These are phyloP conservation scores for Ilex asprella DNA, from an alignment of 257 asterid species.

Conservation along the genomic window DNA sequence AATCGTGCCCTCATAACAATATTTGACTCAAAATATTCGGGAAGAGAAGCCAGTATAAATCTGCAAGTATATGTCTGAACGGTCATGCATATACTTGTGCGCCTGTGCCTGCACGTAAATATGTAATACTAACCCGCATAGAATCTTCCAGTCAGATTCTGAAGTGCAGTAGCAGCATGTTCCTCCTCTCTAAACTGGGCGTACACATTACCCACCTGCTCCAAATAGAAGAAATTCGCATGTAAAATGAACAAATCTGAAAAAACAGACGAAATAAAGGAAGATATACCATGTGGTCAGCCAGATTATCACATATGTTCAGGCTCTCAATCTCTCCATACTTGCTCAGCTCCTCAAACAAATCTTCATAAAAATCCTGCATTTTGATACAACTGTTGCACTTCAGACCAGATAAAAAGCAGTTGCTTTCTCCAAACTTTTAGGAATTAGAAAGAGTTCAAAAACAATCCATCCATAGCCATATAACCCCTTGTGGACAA, in stretches of 20 bases:
- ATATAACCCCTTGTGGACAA: no score
- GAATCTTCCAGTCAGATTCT: constrained; percentile 75
- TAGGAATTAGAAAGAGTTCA: no score
- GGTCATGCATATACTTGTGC: no score
- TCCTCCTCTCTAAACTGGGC: constrained; percentile 87
- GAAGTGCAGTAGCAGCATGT: constrained; percentile 74
- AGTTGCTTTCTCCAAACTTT: background rate
- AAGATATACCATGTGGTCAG: constrained; percentile 70
- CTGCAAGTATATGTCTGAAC: no score
- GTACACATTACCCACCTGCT: constrained; percentile 66
- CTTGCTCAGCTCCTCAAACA: constrained; percentile 86
- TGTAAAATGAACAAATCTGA: background rate
- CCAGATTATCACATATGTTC: constrained; percentile 80
- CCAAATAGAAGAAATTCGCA: background rate
- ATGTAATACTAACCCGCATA: constrained; percentile 46
- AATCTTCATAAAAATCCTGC: constrained; percentile 80
- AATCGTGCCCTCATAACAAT: no score
- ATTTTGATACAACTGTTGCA: background rate
- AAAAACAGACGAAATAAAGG: background rate
- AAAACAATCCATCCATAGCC: no score
- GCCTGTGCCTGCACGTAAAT: no score
- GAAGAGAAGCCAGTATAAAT: no score
- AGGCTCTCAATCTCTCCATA: constrained; percentile 82
- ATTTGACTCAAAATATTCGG: no score
- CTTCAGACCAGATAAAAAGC: background rate